Evolutionary conservation across 176 grass and related monocot species (phyloP).

Genomic region (Ananas comosus): DNA sequence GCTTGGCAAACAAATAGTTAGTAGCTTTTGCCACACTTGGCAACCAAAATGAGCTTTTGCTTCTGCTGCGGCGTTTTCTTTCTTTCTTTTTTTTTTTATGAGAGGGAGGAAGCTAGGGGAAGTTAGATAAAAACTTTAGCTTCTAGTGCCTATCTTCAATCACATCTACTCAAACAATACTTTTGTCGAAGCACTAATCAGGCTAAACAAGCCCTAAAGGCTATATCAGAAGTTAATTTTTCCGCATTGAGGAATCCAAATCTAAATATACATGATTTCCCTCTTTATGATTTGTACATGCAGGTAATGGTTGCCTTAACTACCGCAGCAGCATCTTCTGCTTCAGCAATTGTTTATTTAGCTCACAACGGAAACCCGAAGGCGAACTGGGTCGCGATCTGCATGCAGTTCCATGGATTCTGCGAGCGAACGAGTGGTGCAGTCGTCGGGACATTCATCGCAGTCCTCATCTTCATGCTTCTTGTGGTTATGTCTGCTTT

Average conservation of each 20-base stretch:
- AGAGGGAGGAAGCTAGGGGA: background rate
- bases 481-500: conserved; percentile 53
- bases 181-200: no score
- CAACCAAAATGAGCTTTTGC: background rate
- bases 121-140: background rate
- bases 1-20: no score
- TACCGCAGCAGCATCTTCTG: conserved; percentile 33
- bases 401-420: conserved; percentile 71
- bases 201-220: no score
- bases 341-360: conserved; percentile 64
- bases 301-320: conserved; percentile 48
- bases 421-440: conserved; percentile 81
- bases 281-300: background rate
- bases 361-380: conserved; percentile 53
- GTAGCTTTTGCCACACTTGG: background rate
- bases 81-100: background rate
- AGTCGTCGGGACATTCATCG: conserved; percentile 72
- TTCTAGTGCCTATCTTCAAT: background rate
- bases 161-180: no score
- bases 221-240: no score
- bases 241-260: no score
- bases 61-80: background rate
- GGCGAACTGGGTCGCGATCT: conserved; percentile 85
- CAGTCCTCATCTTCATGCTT: conserved; percentile 52
- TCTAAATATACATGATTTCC: no score